phyloP scores from a whole-genome alignment of 192 early-diverging fungal species.

The Ramicandelaber brevisporus region DNA sequence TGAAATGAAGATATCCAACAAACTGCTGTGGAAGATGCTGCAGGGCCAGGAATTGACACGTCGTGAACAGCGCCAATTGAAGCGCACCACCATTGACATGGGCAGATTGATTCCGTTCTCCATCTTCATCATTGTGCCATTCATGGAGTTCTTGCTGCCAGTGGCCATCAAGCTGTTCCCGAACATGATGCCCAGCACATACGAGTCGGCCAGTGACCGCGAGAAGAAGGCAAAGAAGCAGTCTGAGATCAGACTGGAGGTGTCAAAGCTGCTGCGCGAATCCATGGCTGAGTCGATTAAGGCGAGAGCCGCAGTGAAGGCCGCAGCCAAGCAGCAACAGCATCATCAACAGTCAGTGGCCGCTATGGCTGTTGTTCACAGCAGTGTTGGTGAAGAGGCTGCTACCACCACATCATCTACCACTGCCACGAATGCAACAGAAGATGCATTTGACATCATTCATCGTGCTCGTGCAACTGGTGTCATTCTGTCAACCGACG shows the following conservation, averaged over 20 bases:
- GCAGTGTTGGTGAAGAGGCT: constrained; percentile 9
- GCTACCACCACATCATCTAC: constrained; percentile 37
- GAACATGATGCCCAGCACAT: constrained; percentile 88
- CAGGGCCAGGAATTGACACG: constrained; percentile 54
- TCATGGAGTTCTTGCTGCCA: constrained; percentile 83
- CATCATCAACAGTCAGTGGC: too few relatives aligned
- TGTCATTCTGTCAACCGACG: constrained; percentile 53
- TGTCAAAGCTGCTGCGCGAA: constrained; percentile 89
- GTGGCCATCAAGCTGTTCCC: constrained; percentile 83
- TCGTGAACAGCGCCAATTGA: constrained; percentile 68
- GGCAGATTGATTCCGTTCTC: constrained; percentile 74
- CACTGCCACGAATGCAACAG: constrained; percentile 35
- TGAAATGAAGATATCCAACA: constrained; percentile 63
- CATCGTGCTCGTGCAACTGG: constrained; percentile 52
- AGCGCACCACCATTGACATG: constrained; percentile 66
- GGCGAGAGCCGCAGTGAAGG: constrained; percentile 3
- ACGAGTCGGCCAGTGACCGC: constrained; percentile 55
- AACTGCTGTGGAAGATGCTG: constrained; percentile 42
- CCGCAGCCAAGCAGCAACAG: background rate
- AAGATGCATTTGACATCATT: constrained; percentile 10
- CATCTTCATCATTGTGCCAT: constrained; percentile 78
- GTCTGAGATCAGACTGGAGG: constrained; percentile 73
- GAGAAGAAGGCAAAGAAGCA: constrained; percentile 90
- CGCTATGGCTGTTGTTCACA: too few relatives aligned
- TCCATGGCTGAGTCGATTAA: constrained; percentile 66